Conservation (phyloP, 306 rosid species). For the Delonix regia region DNA sequence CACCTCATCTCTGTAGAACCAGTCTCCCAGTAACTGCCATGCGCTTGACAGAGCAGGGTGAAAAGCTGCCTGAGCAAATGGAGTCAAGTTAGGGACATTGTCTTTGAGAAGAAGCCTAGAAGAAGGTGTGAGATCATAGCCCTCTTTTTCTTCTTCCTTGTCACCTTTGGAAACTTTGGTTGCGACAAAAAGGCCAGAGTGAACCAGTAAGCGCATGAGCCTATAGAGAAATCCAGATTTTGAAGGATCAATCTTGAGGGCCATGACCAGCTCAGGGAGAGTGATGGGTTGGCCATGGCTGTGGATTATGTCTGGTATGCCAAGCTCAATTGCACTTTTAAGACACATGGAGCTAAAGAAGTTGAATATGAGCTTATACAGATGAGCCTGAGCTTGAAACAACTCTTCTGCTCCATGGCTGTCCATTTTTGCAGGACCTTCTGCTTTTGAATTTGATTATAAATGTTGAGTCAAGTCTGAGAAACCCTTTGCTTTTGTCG, state of each 20-base stretch:
- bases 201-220: slow-evolving; percentile 49
- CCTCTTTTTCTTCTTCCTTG: slow-evolving; percentile 23
- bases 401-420: slow-evolving; percentile 22
- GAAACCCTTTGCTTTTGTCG: background rate
- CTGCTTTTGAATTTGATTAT: background rate
- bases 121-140: background rate
- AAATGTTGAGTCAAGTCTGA: background rate
- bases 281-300: slow-evolving; percentile 47
- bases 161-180: slow-evolving; percentile 15
- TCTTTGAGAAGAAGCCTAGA: slow-evolving; percentile 3
- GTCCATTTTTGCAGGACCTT: slow-evolving; percentile 26
- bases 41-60: background rate
- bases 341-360: slow-evolving; percentile 38
- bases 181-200: slow-evolving; percentile 40
- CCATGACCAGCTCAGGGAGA: slow-evolving; percentile 40
- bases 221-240: slow-evolving; percentile 34
- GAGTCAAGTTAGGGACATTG: background rate
- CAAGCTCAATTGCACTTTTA: slow-evolving; percentile 34
- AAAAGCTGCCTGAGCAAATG: background rate
- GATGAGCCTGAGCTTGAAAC: slow-evolving; percentile 36
- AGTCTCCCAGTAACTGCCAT: background rate
- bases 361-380: slow-evolving; percentile 14
- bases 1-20: slow-evolving; percentile 30
- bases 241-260: slow-evolving; percentile 40
- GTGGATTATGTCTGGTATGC: slow-evolving; percentile 38